Evolutionary conservation across 108 stramenopile genomes (phyloP), one percentile per base, ranked within the genome.

Genomic region (Nannochloropsis gaditana): DNA sequence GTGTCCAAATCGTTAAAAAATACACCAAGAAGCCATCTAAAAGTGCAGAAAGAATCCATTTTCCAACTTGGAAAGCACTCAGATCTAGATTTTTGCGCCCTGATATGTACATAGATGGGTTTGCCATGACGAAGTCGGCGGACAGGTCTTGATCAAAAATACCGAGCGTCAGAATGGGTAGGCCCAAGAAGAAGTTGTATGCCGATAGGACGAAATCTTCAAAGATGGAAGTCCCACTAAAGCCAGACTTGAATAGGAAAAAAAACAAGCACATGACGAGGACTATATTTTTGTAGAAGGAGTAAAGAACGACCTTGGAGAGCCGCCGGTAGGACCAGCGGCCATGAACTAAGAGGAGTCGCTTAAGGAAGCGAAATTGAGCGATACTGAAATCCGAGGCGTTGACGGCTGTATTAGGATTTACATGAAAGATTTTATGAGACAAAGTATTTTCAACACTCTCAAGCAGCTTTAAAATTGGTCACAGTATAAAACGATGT

Each of bases 71-170:
- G 80, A 43, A 41, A 9, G 82, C 17, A 31, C 47, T 86, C 43
- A 89, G 84, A 80, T 84, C 44, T 45, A 45, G 19, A 59, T 87
- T 80, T 2, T 50, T 21, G 21, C 45, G 84, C 44, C 89, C 89
- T 15, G 44, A 15, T 43, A 43, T 45, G 87, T 91, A 91, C 44
- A 91, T 44, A 43, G 21, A 43, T 3, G 92, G 91, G 44, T 88
- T 45, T 45, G 50, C 42, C 45, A 89, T 41, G 42, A 87, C 93
- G 86, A 94, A 95, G n/a, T 93, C 93, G 45, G 94, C 93, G 17
- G 93, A 90, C 10, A 98, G 85, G 90, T 96, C 96, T 11, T 95
- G 91, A 86, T 99, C 99, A 83, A 97, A 95, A 21, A 96, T 81
- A 11, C 95, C 97, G 59, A 94, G 86, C 45, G 95, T 86, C 15